Base-by-base conservation (phyloP, 441 rosid genomes). In the Pelargonium fulgidum region DNA sequence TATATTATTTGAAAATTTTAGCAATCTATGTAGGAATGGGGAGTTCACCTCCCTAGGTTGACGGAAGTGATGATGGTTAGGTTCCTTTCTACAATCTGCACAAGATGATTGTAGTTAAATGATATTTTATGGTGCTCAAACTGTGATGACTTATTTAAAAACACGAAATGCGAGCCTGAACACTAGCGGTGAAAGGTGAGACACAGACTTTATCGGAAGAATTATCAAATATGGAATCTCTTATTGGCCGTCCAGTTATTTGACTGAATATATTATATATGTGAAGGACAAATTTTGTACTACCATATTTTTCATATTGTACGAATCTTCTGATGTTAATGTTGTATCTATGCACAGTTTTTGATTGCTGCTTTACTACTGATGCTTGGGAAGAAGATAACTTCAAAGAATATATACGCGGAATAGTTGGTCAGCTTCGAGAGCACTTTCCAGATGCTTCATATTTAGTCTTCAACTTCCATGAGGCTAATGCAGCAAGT, bases 381-480 rank as follows among this genome's bases (percentile, higher is more conserved):
- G 92, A 91, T 74, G 74, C 81, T 50, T 79, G 84, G 92, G 86
- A 80, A 82, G 93, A 78, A 75, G 82, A 81, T n/a, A 81, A 85
- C 68, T 91, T 87, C 74, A 81, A 81, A 79, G 79, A 42, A 26
- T 88, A 94, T 68, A 79, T 86, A 65, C 82, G 80, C 33, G 87
- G 90, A 72, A 82, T 87, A 64, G 85, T 87, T 52, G 75, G 78
- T 68, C 89, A 90, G 68, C 84, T 94, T 17, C 87, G 81, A 6
- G 92, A 88, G 50, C 92, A 88, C 65, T 88, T 84, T 72, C 88
- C 92, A 0, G 97, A 91, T 65, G 87, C 91, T 69, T 90, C 96
- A 7, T 84, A 85, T 50, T 82, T 94, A 75, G 97, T 82, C 68
- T 94, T 94, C 73, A 94, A 94, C 81, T 94, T 91, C 70, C 91